Evolutionary conservation across 1,284 basidiomycete genomes (phyloP), one percentile per base, ranked within the genome.

Genomic region (Ustilago hordei): DNA sequence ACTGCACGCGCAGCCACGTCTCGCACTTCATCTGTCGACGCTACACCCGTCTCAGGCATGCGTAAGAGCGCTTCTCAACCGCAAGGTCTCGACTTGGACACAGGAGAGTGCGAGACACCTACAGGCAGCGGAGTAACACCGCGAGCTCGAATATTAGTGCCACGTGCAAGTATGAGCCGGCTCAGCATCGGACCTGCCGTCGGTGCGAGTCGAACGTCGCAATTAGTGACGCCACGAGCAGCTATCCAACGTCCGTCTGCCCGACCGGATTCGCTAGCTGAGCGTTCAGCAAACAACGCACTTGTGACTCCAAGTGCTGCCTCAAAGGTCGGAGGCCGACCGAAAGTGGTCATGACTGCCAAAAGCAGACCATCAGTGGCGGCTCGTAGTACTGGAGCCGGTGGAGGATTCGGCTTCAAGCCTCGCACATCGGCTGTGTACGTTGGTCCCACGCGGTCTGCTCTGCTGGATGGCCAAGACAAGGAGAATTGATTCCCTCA

Each of bases 51-150:
- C 8, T 23, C n/a, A 7, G 67, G 60, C 0, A 69, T 75, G 67
- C 62, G 59, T 32, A 75, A 69, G 41, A 75, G 72, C 60, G 66
- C 64, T 31, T 75, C 72, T 15, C 72, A 75, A 52, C 63, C 72
- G 35, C 64, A 75, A 8, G 62, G 53, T 1, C 63, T 74, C 43
- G 66, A 62, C 15, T 17, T 23, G 38, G 13, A 11, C 28, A 39
- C 34, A 31, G 56, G 54, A 8, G 47, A 28, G 36, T 43, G 45
- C 17, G 61, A 56, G 31, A 67, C 61, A 0, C 60, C 70, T 19
- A 55, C 36, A 7, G 32, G 32, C 3, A 61, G 23, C 3, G 47
- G n/a, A 34, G 53, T 19, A 23, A 31, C 50, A 34, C 55, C 60
- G 8, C 31, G 56, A 11, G 15, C 59, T n/a, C 39, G 69, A 43